Evolutionary conservation across 768 basidiomycete genomes (phyloP).

Genomic region (Suillus americanus): DNA sequence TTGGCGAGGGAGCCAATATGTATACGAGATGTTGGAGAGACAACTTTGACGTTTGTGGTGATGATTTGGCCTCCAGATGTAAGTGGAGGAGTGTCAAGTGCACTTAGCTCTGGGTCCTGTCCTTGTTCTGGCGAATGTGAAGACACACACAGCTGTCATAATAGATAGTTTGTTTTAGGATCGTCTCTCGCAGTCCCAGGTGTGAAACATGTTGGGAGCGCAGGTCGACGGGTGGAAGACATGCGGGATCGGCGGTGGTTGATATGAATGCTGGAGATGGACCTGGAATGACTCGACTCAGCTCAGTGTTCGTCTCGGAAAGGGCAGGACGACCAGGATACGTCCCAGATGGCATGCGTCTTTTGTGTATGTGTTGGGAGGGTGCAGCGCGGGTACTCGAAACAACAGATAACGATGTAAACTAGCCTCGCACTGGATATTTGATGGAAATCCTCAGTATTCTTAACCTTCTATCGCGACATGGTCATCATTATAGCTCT

Average conservation of each 20-base stretch:
- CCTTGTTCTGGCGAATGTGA: slow-evolving; percentile 6
- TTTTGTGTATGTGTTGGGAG: slow-evolving; percentile 21
- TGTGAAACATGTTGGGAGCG: slow-evolving; percentile 7
- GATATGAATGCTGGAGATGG: slow-evolving; percentile 30
- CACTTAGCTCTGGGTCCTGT: slow-evolving; percentile 3
- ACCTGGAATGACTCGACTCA: slow-evolving; percentile 22
- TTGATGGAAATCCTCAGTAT: slow-evolving; percentile 8
- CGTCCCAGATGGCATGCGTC: slow-evolving; percentile 29
- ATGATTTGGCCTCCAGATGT: slow-evolving; percentile 7
- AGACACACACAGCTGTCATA: slow-evolving; percentile 26
- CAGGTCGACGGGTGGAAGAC: not conserved
- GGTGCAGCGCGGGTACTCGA: slow-evolving; percentile 23
- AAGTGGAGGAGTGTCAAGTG: not conserved
- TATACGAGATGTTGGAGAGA: slow-evolving; percentile 9
- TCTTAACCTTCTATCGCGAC: slow-evolving; percentile 30
- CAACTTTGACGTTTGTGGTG: slow-evolving; percentile 7
- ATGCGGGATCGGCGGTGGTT: slow-evolving; percentile 14
- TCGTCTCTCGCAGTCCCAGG: slow-evolving; percentile 17
- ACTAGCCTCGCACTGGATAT: not conserved
- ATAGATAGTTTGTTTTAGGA: slow-evolving; percentile 18
- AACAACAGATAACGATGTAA: slow-evolving; percentile 13
- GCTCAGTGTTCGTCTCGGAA: slow-evolving; percentile 29
- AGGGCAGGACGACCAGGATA: slow-evolving; percentile 28
- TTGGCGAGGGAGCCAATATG: slow-evolving; percentile 16
- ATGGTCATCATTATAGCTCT: slow-evolving; percentile 30